Conservation (phyloP, 225 moss, liverwort and hornwort genomes). For the Neckera pumila region DNA sequence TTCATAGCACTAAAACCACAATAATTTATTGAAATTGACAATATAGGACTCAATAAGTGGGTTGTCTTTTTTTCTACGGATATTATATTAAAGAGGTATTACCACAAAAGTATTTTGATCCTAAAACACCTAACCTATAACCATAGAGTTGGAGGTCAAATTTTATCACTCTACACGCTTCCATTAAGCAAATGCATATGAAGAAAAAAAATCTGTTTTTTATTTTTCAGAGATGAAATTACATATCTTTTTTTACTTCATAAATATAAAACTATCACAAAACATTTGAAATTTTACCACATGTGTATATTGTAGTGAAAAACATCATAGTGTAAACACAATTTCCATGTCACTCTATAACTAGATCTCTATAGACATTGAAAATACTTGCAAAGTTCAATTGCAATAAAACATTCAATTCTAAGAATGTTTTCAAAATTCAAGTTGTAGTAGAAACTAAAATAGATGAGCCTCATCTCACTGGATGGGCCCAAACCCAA, state of each 20-base stretch:
- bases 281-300: not conserved
- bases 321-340: no score
- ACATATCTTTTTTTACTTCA: no score
- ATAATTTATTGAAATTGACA: not conserved
- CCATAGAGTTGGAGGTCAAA: not conserved
- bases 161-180: not conserved
- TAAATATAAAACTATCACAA: no score
- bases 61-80: accelerated
- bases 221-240: not conserved
- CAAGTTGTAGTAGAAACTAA: not conserved
- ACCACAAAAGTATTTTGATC: not conserved
- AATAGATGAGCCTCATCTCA: not conserved
- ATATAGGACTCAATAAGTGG: accelerated
- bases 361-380: not conserved
- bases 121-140: not conserved
- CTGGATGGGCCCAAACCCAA: no score
- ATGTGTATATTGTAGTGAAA: not conserved
- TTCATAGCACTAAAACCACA: not conserved
- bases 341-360: accelerated
- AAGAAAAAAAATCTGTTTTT: not conserved
- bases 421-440: not conserved
- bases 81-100: not conserved
- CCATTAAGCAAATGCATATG: accelerated
- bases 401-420: not conserved
- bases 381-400: not conserved